Conservation (phyloP, 495 filamentous ascomycete genomes). For the Aspergillus conjunctus region DNA sequence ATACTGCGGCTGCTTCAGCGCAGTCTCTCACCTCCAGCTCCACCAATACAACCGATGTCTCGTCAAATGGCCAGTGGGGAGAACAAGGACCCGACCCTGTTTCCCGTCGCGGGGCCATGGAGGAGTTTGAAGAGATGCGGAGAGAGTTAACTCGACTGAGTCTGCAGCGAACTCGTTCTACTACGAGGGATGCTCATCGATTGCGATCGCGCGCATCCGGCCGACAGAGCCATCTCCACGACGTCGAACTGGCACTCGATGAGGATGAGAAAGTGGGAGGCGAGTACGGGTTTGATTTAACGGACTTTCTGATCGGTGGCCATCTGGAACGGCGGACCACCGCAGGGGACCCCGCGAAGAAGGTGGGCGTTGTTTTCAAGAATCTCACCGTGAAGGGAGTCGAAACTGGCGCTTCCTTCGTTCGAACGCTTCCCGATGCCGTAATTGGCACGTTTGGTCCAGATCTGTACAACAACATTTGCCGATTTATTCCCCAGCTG, state of each 20-base stretch:
- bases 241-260: constrained; percentile 41
- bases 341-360: constrained; percentile 69
- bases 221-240: constrained; percentile 33
- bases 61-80: constrained; percentile 69
- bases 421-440: constrained; percentile 74
- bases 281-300: constrained; percentile 66
- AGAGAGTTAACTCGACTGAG: constrained; percentile 64
- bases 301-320: constrained; percentile 74
- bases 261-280: constrained; percentile 37
- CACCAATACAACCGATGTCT: constrained; percentile 26
- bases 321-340: constrained; percentile 78
- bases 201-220: constrained; percentile 22
- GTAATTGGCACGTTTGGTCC: constrained; percentile 83
- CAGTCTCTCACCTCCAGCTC: constrained; percentile 13
- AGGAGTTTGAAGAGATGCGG: constrained; percentile 69
- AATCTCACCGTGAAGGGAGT: constrained; percentile 76
- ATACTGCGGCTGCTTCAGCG: neutral
- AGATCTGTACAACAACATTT: constrained; percentile 72
- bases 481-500: constrained; percentile 64
- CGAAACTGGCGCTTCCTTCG: constrained; percentile 65
- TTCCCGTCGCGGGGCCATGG: constrained; percentile 64
- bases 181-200: constrained; percentile 29
- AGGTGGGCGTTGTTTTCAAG: constrained; percentile 82
- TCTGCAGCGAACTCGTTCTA: constrained; percentile 48
- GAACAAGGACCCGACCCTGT: constrained; percentile 71